Evolutionary conservation across 352 stramenopile genomes (phyloP).

Genomic region (Phytophthora tubulina): DNA sequence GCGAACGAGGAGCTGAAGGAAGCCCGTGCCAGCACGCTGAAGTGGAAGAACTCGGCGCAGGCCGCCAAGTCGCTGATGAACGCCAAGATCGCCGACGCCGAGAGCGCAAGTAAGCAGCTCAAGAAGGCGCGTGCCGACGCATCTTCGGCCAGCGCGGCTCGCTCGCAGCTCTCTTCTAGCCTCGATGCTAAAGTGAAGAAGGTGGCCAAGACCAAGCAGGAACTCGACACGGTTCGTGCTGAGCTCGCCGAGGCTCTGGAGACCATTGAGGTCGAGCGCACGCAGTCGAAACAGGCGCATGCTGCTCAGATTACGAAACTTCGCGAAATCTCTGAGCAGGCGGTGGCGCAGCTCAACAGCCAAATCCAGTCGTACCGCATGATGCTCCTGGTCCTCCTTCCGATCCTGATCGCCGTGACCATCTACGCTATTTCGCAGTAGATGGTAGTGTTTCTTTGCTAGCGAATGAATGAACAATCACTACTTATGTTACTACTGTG

Average conservation of each 20-base stretch:
- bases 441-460: conserved; percentile 8
- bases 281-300: conserved; percentile 48
- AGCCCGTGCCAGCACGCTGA: conserved; percentile 64
- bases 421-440: conserved; percentile 62
- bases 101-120: conserved; percentile 75
- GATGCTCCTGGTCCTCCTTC: conserved; percentile 61
- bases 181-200: conserved; percentile 81
- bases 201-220: conserved; percentile 64
- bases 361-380: conserved; percentile 72
- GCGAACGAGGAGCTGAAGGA: conserved; percentile 84
- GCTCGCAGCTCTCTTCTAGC: conserved; percentile 60
- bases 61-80: conserved; percentile 66
- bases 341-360: conserved; percentile 32
- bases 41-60: conserved; percentile 81
- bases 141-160: conserved; percentile 49
- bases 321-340: conserved; percentile 45
- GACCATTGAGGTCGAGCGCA: conserved; percentile 34
- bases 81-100: conserved; percentile 74
- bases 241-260: conserved; percentile 43
- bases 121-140: conserved; percentile 60
- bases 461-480: conserved; percentile 11
- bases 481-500: conserved; percentile 14
- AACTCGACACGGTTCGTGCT: conserved; percentile 61
- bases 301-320: conserved; percentile 53
- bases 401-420: conserved; percentile 59